Percentiles rank a stretch among this genome's conserved stretches.
Conservation (phyloP, 352 stramenopile genomes). For the Peronospora destructor region DNA sequence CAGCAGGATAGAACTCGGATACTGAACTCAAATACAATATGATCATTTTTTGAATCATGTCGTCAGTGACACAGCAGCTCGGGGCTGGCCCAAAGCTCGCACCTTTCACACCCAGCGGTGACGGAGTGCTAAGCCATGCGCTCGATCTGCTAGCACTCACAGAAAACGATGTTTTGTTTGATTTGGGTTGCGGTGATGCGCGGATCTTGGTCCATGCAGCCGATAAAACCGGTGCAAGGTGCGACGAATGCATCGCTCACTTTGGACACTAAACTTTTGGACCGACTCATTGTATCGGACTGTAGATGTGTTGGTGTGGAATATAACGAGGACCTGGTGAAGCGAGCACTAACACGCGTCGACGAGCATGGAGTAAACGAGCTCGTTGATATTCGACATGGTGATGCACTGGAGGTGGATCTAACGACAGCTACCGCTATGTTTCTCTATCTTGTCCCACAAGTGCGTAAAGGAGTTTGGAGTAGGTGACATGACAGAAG, state of each 20-base stretch:
- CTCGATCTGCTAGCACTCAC: conserved; percentile 59
- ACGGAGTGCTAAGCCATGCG: conserved; percentile 52
- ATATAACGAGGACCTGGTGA: conserved; percentile 57
- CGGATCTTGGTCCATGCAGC: conserved; percentile 63
- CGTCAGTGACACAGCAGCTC: conserved; percentile 2
- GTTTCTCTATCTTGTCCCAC: conserved; percentile 78
- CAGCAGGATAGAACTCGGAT: conserved; percentile 3
- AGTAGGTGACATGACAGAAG: conserved; percentile 2
- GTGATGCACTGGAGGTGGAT: conserved; percentile 54
- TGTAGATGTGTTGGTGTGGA: conserved; percentile 66
- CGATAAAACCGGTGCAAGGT: conserved; percentile 38
- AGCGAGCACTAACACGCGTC: conserved; percentile 38
- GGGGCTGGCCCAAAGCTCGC: conserved; percentile 52
- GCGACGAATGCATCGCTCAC: background rate
- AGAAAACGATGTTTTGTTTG: conserved; percentile 52
- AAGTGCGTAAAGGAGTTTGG: conserved; percentile 32
- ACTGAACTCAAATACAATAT: conserved; percentile 14
- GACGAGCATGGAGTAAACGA: conserved; percentile 34
- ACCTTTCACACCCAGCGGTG: conserved; percentile 72
- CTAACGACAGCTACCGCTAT: conserved; percentile 54
- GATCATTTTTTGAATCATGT: conserved; percentile 8
- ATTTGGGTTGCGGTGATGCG: conserved; percentile 75
- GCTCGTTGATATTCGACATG: conserved; percentile 53
- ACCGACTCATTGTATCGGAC: background rate
- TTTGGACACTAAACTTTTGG: background rate